These are phyloP conservation scores for Hirsutella minnesotensis DNA, from an alignment of 2,329 filamentous ascomycete genomes.

Conservation along the genomic window DNA sequence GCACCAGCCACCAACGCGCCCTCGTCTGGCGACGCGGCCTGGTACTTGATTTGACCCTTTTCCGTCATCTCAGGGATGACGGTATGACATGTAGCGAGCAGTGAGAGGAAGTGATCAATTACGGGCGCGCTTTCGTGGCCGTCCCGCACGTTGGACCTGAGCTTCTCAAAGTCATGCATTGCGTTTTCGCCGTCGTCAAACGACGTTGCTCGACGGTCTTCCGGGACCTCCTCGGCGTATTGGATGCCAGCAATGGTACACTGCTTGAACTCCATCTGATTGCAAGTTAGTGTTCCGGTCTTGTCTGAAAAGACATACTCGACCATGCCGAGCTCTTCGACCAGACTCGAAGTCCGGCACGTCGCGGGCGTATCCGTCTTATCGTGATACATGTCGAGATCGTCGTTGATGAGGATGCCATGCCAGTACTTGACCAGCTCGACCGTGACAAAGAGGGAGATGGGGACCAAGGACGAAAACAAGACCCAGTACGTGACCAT, in stretches of 20 bases:
- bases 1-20: constrained; percentile 94
- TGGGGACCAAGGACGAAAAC: constrained; percentile 91
- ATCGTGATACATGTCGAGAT: constrained; percentile 96
- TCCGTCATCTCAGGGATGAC: constrained; percentile 87
- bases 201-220: constrained; percentile 73
- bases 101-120: constrained; percentile 71
- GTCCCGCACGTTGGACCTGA: constrained; percentile 56
- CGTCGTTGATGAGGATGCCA: constrained; percentile 93
- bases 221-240: constrained; percentile 83
- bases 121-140: constrained; percentile 35
- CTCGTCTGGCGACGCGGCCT: constrained; percentile 94
- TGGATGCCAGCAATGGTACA: constrained; percentile 88
- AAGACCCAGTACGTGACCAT: constrained; percentile 98
- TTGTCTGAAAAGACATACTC: constrained; percentile 99
- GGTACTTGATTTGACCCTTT: constrained; percentile 84
- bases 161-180: constrained; percentile 71
- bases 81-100: constrained; percentile 87
- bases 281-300: constrained; percentile 93
- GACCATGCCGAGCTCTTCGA: constrained; percentile 95
- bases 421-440: constrained; percentile 98
- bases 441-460: constrained; percentile 94
- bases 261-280: constrained; percentile 97
- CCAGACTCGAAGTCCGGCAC: constrained; percentile 88
- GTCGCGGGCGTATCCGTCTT: constrained; percentile 91
- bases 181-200: constrained; percentile 73